Percentiles rank a stretch among this genome's conserved stretches.
Evolutionary conservation across 1,284 basidiomycete species (phyloP).

Genomic region (Ceratobasidium sp.): DNA sequence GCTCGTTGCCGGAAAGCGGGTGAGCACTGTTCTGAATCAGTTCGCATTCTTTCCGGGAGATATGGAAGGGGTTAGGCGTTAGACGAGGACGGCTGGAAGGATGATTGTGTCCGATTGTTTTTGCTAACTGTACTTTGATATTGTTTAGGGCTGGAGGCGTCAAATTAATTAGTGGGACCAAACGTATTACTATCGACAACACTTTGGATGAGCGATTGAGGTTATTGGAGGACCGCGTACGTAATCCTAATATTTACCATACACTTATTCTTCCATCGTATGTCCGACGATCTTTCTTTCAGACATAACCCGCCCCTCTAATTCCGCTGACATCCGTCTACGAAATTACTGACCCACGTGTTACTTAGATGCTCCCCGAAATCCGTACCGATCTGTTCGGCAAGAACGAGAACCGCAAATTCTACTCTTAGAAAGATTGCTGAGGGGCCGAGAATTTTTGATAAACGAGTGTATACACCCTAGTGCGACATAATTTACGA

Average conservation of each 20-base stretch:
- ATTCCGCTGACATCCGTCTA: slow-evolving; percentile 14
- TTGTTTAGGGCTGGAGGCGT: slow-evolving; percentile 82
- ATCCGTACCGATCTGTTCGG: slow-evolving; percentile 90
- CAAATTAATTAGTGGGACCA: slow-evolving; percentile 77
- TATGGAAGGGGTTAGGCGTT: neutral
- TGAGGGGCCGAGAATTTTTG: neutral
- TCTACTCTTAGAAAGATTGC: slow-evolving; percentile 66
- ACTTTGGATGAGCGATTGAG: slow-evolving; percentile 90
- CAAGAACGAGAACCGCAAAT: slow-evolving; percentile 87
- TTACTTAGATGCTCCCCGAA: slow-evolving; percentile 87
- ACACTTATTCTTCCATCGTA: neutral
- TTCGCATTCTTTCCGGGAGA: neutral
- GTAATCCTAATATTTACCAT: slow-evolving; percentile 53
- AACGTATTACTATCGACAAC: slow-evolving; percentile 90
- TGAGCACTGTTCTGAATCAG: slow-evolving; percentile 54
- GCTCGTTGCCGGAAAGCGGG: slow-evolving; percentile 79
- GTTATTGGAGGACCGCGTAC: slow-evolving; percentile 88
- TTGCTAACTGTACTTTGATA: neutral
- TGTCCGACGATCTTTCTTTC: no score
- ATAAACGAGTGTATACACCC: slow-evolving; percentile 33
- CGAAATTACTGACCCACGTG: neutral
- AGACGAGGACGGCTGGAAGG: neutral
- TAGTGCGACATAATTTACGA: slow-evolving; percentile 42
- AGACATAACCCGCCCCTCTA: no score
- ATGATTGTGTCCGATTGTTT: neutral